Evolutionary conservation across 352 stramenopile species (phyloP), one percentile per base, ranked within the genome.

Genomic region (Phytophthora megakarya): DNA sequence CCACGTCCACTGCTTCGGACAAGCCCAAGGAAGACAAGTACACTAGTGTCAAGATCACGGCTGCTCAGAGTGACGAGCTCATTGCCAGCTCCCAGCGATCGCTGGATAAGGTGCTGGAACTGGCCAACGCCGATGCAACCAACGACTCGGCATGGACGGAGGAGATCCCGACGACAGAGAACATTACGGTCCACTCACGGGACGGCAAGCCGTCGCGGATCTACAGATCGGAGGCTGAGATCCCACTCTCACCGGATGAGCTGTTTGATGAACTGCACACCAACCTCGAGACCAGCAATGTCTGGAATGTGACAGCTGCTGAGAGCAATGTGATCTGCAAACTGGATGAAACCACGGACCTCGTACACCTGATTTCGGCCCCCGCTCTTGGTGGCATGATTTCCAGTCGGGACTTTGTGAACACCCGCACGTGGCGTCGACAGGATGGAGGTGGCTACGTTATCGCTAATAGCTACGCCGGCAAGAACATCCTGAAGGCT

Each of bases 321-420:
- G 79, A 93, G 61, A 92, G 86, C 61, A 89, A 90, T 57, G 78
- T 92, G 30, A 60, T 92, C 22, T 75, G 83, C 48, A 75, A 78
- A 46, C 72, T 93, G 53, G 76, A 79, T 45, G 84, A 93, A 13
- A 80, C 73, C 3, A 93, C 83, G 0, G 84, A 93, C 57, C 32
- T 93, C 19, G 80, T 92, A 43, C 84, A 92, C 42, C 38, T 92
- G 28, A 83, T 79, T 42, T 88, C 82, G 18, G 81, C 80, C 8
- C 75, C 84, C 18, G 84, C 84, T 43, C 77, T 93, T 12, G 71
- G 73, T 9, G 84, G 84, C 15, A 84, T 93, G 70, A 88, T 93
- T 63, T 80, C 84, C 25, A 93, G 84, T 59, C 84, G 84, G 28
- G 84, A 93, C 67, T 93, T 93, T 67, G 72, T 93, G 11, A 92